A percentile compares a stretch with the other conserved stretches of the same genome.
Evolutionary conservation across 108 stramenopile genomes (phyloP).

Genomic region (Craspedostauros australis): DNA sequence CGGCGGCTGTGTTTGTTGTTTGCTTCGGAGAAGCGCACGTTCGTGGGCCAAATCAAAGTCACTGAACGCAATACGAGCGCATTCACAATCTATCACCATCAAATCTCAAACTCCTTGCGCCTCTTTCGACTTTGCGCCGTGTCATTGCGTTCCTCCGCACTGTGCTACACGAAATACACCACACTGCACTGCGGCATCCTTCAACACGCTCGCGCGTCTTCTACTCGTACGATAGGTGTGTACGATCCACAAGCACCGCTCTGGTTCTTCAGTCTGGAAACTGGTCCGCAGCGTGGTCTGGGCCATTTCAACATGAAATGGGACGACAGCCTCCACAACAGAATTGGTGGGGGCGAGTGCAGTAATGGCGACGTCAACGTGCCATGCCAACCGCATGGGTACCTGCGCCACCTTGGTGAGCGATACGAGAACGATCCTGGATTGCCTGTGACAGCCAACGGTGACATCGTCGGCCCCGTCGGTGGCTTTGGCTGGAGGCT

Average conservation of each 20-base stretch:
- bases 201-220: too few relatives aligned
- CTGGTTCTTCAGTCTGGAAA: constrained; percentile 15
- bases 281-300: constrained; percentile 19
- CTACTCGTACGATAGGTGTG: constrained; percentile 9
- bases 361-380: constrained; percentile 7
- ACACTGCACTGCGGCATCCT: too few relatives aligned
- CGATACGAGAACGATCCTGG: constrained; percentile 8
- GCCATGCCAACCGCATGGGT: constrained; percentile 7
- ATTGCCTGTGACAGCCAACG: constrained; percentile 27
- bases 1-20: background rate
- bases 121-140: too few relatives aligned
- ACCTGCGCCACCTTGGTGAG: constrained; percentile 22
- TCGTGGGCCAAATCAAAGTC: too few relatives aligned
- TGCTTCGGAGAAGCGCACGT: background rate
- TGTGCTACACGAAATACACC: too few relatives aligned
- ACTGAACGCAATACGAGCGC: too few relatives aligned
- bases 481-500: constrained; percentile 36
- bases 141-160: too few relatives aligned
- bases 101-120: too few relatives aligned
- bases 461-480: constrained; percentile 18
- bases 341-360: constrained; percentile 10
- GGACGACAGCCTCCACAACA: constrained; percentile 18
- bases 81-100: too few relatives aligned
- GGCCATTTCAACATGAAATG: constrained; percentile 20
- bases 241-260: constrained; percentile 24